Percentiles rank a stretch among this genome's conserved stretches.
Evolutionary conservation across 768 basidiomycete species (phyloP).

Genomic region (Naganishia vaughanmartiniae): DNA sequence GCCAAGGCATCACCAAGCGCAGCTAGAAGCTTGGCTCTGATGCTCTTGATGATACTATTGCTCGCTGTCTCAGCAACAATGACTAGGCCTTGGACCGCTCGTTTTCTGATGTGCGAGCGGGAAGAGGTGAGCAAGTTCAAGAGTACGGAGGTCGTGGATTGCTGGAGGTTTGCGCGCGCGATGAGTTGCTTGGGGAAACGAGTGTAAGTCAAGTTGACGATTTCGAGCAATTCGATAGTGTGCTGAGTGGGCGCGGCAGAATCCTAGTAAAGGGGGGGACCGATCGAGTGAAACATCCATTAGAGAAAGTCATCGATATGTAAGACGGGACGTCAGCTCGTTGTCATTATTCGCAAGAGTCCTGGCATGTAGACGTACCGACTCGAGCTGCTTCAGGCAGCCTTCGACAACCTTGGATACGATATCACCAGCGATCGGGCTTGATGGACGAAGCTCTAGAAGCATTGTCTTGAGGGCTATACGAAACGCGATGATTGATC

Average conservation of each 20-base stretch:
- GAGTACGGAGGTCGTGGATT: slow-evolving; percentile 61
- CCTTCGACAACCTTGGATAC: slow-evolving; percentile 84
- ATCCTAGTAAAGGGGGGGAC: neutral
- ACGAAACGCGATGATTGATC: neutral
- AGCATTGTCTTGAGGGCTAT: slow-evolving; percentile 82
- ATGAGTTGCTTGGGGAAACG: slow-evolving; percentile 64
- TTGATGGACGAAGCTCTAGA: slow-evolving; percentile 77
- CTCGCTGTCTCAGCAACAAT: slow-evolving; percentile 76
- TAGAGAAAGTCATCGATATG: neutral
- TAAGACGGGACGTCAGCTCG: neutral
- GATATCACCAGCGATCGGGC: slow-evolving; percentile 72
- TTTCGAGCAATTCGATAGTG: slow-evolving; percentile 57
- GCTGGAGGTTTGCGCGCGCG: slow-evolving; percentile 35
- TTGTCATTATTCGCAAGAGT: slow-evolving; percentile 34
- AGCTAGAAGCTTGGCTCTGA: slow-evolving; percentile 61
- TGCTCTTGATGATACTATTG: slow-evolving; percentile 61
- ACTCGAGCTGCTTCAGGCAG: slow-evolving; percentile 72
- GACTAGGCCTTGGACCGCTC: slow-evolving; percentile 75
- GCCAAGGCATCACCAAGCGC: slow-evolving; percentile 35
- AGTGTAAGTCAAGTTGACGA: slow-evolving; percentile 72
- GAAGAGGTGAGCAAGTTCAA: slow-evolving; percentile 69
- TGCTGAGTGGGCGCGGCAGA: slow-evolving; percentile 25
- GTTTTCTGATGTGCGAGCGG: slow-evolving; percentile 83
- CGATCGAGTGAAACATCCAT: neutral
- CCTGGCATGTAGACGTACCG: slow-evolving; percentile 56